phyloP scores from a whole-genome alignment of 805 yeast species.

The Sugiyamaella qingdaonensis region DNA sequence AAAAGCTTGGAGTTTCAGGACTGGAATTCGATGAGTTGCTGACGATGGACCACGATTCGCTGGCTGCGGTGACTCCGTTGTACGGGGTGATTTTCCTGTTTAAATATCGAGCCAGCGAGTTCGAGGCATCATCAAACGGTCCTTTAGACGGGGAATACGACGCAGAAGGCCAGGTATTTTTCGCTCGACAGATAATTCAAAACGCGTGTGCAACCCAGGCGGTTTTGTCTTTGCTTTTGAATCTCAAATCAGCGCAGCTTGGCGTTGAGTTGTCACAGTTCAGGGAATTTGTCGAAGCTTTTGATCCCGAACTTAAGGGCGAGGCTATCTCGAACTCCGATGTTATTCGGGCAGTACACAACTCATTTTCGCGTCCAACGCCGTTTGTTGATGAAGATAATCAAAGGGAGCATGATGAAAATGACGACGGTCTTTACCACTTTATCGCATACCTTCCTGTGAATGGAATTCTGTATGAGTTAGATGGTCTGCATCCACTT shows the following conservation, averaged over 20 bases:
- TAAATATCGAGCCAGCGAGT: conserved; percentile 47
- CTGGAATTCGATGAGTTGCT: conserved; percentile 57
- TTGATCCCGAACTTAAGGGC: conserved; percentile 56
- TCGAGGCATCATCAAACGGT: conserved; percentile 2
- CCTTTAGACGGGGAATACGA: conserved; percentile 45
- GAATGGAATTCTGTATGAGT: conserved; percentile 49
- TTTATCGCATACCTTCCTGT: conserved; percentile 52
- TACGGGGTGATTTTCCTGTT: conserved; percentile 61
- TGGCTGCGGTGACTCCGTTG: conserved; percentile 35
- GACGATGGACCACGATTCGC: conserved; percentile 43
- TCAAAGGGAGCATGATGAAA: conserved; percentile 29
- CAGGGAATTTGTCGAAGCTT: conserved; percentile 46
- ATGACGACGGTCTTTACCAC: conserved; percentile 54
- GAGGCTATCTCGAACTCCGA: conserved; percentile 60
- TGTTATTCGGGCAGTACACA: conserved; percentile 51
- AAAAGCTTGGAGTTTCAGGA: conserved; percentile 47
- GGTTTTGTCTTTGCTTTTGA: conserved; percentile 52
- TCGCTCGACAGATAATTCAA: conserved; percentile 60
- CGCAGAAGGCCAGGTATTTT: conserved; percentile 41
- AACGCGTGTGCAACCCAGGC: conserved; percentile 78
- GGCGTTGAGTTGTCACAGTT: conserved; percentile 49
- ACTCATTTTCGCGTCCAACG: conserved; percentile 55
- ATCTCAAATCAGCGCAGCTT: conserved; percentile 39
- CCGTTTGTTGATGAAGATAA: conserved; percentile 44
- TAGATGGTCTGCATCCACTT: conserved; percentile 55